These are phyloP conservation scores for Colletotrichum orbiculare DNA, from an alignment of 2,329 filamentous ascomycete species.

Conservation along the genomic window DNA sequence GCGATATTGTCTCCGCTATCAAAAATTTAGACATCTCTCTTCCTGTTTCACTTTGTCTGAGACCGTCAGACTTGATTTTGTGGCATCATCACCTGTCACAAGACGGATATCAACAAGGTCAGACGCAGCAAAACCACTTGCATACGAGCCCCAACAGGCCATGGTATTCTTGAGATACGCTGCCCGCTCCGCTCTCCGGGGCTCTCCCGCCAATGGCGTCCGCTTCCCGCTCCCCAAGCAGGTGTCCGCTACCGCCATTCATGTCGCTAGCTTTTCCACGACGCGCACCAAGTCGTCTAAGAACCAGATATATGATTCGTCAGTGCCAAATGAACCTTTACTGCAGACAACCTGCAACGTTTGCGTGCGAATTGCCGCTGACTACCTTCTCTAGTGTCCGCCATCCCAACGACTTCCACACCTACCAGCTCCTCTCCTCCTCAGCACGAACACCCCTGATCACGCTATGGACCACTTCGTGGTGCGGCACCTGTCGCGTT, in stretches of 20 bases:
- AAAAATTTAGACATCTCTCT: too few species aligned
- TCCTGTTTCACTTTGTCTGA: too few species aligned
- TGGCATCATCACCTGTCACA: too few species aligned
- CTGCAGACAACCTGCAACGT: too few species aligned
- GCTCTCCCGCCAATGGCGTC: conserved; percentile 19
- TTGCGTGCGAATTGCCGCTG: background rate
- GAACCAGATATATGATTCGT: conserved; percentile 51
- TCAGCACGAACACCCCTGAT: conserved; percentile 66
- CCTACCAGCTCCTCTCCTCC: conserved; percentile 65
- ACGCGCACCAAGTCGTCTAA: conserved; percentile 39
- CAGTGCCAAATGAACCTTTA: conserved; percentile 33
- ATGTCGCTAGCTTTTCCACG: conserved; percentile 29
- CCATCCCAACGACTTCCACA: conserved; percentile 63
- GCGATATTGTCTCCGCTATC: too few species aligned
- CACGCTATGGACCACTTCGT: conserved; percentile 70
- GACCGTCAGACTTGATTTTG: too few species aligned
- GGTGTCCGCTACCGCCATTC: conserved; percentile 8
- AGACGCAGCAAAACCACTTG: conserved; percentile 9
- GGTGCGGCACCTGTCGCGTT: conserved; percentile 64
- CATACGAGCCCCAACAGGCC: background rate
- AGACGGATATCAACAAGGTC: conserved; percentile 14
- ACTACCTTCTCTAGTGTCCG: conserved; percentile 57
- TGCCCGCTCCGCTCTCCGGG: conserved; percentile 28
- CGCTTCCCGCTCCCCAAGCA: conserved; percentile 7
- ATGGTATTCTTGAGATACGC: conserved; percentile 29